These are phyloP conservation scores for Arabidopsis thaliana DNA, from an alignment of 345 rosid genomes.

Conservation along the genomic window TAIR10.1 NC_003075.7:6501-7000, in stretches of 20 bases:
- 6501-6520: conserved; percentile 30
- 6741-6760: conserved; percentile 50
- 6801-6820: conserved; percentile 76
- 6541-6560: conserved; percentile 16
- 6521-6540: conserved; percentile 14
- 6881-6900: conserved; percentile 35
- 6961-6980: conserved; percentile 72
- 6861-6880: conserved; percentile 64
- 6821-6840: conserved; percentile 90
- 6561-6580: conserved; percentile 22
- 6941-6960: conserved; percentile 20
- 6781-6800: conserved; percentile 89
- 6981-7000: conserved; percentile 92
- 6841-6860: conserved; percentile 80
- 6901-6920: conserved; percentile 32
- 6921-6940: conserved; percentile 28
- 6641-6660: conserved; percentile 87
- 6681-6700: conserved; percentile 27
- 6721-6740: conserved; percentile 33
- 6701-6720: conserved; percentile 18
- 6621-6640: conserved; percentile 66
- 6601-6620: conserved; percentile 56
- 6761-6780: conserved; percentile 90
- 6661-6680: conserved; percentile 64
- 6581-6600: conserved; percentile 7